These are phyloP conservation scores for Nectriaceae sp. DNA, from an alignment of 2,329 filamentous ascomycete species.

Conservation along the genomic window DNA sequence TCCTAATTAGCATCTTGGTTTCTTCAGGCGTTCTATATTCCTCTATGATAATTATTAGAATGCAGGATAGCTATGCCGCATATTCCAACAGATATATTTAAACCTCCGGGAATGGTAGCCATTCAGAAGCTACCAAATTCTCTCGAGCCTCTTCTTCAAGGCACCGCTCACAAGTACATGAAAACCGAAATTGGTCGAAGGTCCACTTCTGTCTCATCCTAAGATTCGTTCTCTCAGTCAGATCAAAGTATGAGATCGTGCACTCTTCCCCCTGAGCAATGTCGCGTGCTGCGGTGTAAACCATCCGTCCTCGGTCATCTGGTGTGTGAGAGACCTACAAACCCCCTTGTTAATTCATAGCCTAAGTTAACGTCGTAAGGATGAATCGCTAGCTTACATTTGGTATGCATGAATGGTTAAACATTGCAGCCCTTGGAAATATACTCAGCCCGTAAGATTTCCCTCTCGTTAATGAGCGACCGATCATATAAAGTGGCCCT, in stretches of 20 bases:
- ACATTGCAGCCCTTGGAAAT: conserved; percentile 30
- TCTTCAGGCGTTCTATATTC: no score
- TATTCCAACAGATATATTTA: no score
- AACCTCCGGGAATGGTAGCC: conserved; percentile 15
- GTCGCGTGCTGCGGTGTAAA: conserved; percentile 27
- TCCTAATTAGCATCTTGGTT: no score
- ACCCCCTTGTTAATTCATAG: background rate
- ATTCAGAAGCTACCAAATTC: conserved; percentile 23
- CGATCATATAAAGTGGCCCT: conserved; percentile 18
- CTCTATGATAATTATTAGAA: no score
- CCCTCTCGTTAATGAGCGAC: conserved; percentile 17
- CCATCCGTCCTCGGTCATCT: conserved; percentile 24
- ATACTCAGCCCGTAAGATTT: conserved; percentile 27
- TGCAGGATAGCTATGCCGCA: no score
- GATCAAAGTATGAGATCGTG: conserved; percentile 31
- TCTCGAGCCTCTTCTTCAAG: conserved; percentile 22
- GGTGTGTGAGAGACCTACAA: conserved; percentile 27
- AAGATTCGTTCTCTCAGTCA: conserved; percentile 15
- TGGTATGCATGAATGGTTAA: conserved; percentile 32
- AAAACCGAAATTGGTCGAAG: conserved; percentile 26
- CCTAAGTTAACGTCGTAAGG: background rate
- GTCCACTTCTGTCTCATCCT: conserved; percentile 17
- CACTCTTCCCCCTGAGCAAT: conserved; percentile 27
- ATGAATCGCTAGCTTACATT: conserved; percentile 21
- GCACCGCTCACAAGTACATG: conserved; percentile 27